These are phyloP conservation scores for Gossypium rotundifolium DNA, from an alignment of 345 rosid species.

Conservation along the genomic window DNA sequence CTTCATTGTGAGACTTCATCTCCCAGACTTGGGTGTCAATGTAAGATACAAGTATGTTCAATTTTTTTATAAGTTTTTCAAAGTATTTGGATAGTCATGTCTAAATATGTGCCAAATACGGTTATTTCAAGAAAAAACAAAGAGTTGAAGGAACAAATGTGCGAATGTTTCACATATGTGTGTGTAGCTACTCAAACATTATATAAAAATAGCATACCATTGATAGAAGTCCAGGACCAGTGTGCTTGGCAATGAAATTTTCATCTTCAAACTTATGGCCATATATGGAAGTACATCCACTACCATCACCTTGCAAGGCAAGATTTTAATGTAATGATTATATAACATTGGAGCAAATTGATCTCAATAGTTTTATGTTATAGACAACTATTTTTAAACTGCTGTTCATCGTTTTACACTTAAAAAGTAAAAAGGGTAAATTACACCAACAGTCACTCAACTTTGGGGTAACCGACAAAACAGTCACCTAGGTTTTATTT, in stretches of 20 bases:
- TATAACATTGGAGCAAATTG: not conserved
- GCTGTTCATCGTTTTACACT: not conserved
- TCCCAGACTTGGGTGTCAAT: not conserved
- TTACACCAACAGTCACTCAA: no score
- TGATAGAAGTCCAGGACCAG: conserved; percentile 91
- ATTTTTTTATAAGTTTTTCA: not conserved
- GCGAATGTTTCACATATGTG: not conserved
- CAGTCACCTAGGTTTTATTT: no score
- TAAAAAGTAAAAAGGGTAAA: not conserved
- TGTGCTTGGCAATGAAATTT: conserved; percentile 83
- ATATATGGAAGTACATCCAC: conserved; percentile 79
- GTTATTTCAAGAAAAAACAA: not conserved
- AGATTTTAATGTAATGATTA: not conserved
- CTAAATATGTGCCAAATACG: not conserved
- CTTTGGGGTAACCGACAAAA: no score
- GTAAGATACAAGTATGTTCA: not conserved
- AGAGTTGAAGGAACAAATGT: not conserved
- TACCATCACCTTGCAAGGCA: conserved; percentile 80
- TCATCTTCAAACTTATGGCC: conserved; percentile 90
- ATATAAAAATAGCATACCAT: conserved; percentile 51
- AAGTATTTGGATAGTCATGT: not conserved
- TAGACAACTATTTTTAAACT: not conserved
- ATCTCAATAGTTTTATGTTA: not conserved
- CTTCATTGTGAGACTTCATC: not conserved
- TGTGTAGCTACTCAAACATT: not conserved